Base-by-base conservation (phyloP, 208 protist genomes). In the Crithidia sp. region DNA sequence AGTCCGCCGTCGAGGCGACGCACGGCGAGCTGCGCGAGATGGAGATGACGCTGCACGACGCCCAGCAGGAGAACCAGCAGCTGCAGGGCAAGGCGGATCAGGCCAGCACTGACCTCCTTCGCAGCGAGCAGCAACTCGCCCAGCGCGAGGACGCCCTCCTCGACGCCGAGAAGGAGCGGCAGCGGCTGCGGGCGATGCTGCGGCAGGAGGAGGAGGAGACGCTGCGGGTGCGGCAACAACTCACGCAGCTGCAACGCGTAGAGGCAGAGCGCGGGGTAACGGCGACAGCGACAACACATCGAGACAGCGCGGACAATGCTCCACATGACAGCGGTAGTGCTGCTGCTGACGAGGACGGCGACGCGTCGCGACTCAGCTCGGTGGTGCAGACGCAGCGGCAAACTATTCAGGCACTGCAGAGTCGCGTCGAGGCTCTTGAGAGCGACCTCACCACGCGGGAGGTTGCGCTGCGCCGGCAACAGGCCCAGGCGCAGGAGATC, bases 131-230 rank as follows among this genome's bases (percentile, higher is more conserved):
- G 19, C 56, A 68, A 8, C 79, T 83, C 58, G 52, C 64, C 2
- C 66, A 63, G 7, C 63, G 74, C 7, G 80, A 87, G 60, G 78
- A 79, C 40, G 78, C 74, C 55, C 40, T 82, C 43, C 41, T 75
- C 28, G 63, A 76, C 36, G 47, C 67, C 53, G 76, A 83, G 56
- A 71, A 71, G 19, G 79, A 85, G 19, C 76, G 76, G 10, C 80
- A 83, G 69, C 64, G 28, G 49, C 71, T 88, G 19, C 64, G 72
- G 4, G 64, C 54, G 50, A 10, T 64, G 73, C 56, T 84, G 36
- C 79, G 67, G 13, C 75, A 85, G 65, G 72, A 84, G 28, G 83
- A 87, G 54, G 80, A 82, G 63, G 71, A 74, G 49, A 69, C 75
- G 39, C 54, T 66, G 17, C 54, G 44, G 14, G 53, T 76, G 6